A percentile compares a stretch with the other conserved stretches of the same genome.
Conservation (phyloP, 495 filamentous ascomycete species). For the Sordaria brevicollis region DNA sequence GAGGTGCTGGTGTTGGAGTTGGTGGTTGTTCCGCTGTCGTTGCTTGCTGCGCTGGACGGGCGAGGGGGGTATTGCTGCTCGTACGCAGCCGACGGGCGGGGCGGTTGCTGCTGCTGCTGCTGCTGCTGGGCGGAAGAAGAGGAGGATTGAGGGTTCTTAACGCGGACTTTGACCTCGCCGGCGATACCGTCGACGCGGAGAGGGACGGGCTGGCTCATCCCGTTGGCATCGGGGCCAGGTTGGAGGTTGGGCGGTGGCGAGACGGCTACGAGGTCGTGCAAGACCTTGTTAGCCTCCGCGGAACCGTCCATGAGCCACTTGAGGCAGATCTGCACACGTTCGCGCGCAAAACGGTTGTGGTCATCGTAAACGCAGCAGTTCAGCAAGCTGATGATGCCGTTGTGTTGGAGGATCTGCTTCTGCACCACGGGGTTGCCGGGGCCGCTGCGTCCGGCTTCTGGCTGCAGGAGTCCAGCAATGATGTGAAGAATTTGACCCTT, state of each 20-base stretch:
- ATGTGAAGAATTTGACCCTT: constrained; percentile 88
- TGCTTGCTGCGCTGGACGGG: not conserved
- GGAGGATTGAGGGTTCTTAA: not conserved
- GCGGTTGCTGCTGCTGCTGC: not conserved
- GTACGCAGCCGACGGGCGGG: not conserved
- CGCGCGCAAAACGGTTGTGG: constrained; percentile 80
- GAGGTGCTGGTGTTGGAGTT: not conserved
- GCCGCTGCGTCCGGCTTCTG: constrained; percentile 35
- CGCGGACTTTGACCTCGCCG: constrained; percentile 34
- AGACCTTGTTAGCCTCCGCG: constrained; percentile 63
- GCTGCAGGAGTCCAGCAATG: constrained; percentile 65
- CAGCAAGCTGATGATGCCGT: constrained; percentile 75
- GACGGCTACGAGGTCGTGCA: constrained; percentile 47
- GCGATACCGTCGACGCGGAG: constrained; percentile 34
- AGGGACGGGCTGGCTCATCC: constrained; percentile 7
- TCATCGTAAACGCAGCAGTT: constrained; percentile 79
- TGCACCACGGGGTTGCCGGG: constrained; percentile 71
- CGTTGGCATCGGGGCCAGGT: constrained; percentile 1
- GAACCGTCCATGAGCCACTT: constrained; percentile 84
- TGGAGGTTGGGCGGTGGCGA: constrained; percentile 19
- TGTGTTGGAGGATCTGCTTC: constrained; percentile 69
- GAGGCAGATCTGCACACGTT: constrained; percentile 83
- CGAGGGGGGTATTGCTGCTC: not conserved
- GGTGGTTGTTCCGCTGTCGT: not conserved
- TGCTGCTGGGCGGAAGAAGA: not conserved